These are phyloP conservation scores for Vitis amurensis DNA, from an alignment of 164 flowering plant species.

Conservation along the genomic window DNA sequence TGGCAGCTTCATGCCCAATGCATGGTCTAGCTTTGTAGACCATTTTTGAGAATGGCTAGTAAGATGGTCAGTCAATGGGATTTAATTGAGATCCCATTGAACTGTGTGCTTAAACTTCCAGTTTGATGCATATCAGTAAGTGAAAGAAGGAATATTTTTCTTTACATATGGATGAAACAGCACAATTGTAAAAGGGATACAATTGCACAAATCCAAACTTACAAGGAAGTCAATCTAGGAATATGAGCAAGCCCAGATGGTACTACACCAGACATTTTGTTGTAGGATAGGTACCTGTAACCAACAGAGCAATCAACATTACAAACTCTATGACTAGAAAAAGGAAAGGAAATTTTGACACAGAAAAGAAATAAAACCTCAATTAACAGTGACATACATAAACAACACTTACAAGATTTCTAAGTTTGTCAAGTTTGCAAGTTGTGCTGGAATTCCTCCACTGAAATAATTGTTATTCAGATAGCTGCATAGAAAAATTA, in stretches of 20 bases:
- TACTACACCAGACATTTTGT: conserved; percentile 87
- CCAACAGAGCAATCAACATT: conserved; percentile 17
- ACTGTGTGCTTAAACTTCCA: not conserved
- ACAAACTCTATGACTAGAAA: not conserved
- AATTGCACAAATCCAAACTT: conserved; percentile 32
- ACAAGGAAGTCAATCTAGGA: conserved; percentile 80
- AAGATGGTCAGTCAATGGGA: not conserved
- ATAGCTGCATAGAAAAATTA: conserved; percentile 46
- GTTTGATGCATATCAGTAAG: not conserved
- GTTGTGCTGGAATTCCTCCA: conserved; percentile 92
- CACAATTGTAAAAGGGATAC: not conserved
- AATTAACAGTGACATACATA: not conserved
- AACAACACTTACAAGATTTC: conserved; percentile 72
- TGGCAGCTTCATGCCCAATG: too few relatives aligned
- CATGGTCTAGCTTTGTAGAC: too few relatives aligned
- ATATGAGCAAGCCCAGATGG: conserved; percentile 78
- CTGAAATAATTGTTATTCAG: conserved; percentile 84
- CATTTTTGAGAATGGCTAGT: not conserved
- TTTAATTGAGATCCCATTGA: not conserved
- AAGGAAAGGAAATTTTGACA: not conserved
- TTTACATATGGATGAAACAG: not conserved
- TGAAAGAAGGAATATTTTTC: too few relatives aligned
- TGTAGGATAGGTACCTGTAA: conserved; percentile 79
- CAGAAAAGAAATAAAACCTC: not conserved
- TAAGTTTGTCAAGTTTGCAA: conserved; percentile 83